Percentiles rank a stretch among this genome's conserved stretches.
Conservation (phyloP, 345 rosid species). For the Salix exigua region DNA sequence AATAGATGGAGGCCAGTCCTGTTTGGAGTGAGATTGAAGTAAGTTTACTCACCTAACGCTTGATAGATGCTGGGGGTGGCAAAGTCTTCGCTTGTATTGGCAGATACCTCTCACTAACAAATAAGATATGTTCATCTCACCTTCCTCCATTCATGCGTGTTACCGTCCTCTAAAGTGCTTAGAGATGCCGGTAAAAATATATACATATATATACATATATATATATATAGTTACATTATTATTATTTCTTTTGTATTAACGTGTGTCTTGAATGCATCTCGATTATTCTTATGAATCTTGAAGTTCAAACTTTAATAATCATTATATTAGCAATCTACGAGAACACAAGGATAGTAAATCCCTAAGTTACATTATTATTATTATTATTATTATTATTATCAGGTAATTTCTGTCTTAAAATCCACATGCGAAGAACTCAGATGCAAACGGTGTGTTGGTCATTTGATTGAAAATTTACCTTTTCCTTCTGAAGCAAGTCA, state of each 20-base stretch:
- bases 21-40: conserved; percentile 40
- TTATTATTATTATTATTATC: too few relatives aligned
- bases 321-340: too few relatives aligned
- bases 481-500: conserved; percentile 16
- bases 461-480: conserved; percentile 19
- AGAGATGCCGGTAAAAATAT: background rate
- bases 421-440: background rate
- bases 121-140: conserved; percentile 34
- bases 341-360: accelerated
- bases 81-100: conserved; percentile 44
- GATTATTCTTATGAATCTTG: too few relatives aligned
- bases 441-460: background rate
- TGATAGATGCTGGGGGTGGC: conserved; percentile 28
- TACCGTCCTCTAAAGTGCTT: background rate
- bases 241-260: too few relatives aligned
- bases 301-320: accelerated
- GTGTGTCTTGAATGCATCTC: too few relatives aligned
- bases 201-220: too few relatives aligned
- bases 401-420: too few relatives aligned
- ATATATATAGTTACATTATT: too few relatives aligned
- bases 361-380: too few relatives aligned
- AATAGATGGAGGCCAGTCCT: background rate
- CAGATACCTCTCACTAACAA: conserved; percentile 27
- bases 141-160: conserved; percentile 52
- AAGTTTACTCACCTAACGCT: conserved; percentile 27